Conservation (phyloP, 2,329 filamentous ascomycete genomes). For the Diaporthe amygdali region DNA sequence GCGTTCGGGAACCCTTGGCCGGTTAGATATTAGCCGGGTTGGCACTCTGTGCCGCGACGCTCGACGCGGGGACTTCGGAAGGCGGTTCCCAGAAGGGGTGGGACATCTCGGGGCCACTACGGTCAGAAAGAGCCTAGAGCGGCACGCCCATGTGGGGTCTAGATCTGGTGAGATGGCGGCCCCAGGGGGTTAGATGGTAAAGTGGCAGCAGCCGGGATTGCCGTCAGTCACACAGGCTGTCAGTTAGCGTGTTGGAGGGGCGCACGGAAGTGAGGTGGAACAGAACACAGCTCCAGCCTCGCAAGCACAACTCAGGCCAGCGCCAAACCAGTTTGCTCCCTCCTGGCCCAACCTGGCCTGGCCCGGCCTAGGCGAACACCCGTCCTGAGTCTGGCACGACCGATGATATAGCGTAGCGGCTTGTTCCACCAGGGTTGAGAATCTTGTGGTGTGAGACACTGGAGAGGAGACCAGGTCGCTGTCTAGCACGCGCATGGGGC, state of each 20-base stretch:
- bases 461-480: no score
- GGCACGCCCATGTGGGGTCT: neutral
- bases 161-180: slow-evolving; percentile 12
- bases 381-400: neutral
- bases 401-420: neutral
- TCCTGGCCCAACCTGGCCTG: neutral
- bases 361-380: neutral
- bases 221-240: neutral
- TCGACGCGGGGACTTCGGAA: slow-evolving; percentile 10
- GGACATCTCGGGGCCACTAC: neutral
- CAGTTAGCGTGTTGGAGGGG: neutral
- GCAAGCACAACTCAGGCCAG: neutral
- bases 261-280: neutral
- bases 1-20: slow-evolving; percentile 1
- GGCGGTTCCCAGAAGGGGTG: neutral
- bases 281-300: neutral
- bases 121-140: slow-evolving; percentile 8
- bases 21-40: slow-evolving; percentile 7
- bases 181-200: neutral
- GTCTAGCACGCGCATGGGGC: no score
- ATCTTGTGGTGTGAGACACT: neutral
- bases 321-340: neutral
- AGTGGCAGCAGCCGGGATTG: slow-evolving; percentile 7
- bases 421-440: neutral
- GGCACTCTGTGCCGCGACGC: neutral